phyloP scores from a whole-genome alignment of 1,139 yeast genomes.

The Magnusiomyces paraingens region DNA sequence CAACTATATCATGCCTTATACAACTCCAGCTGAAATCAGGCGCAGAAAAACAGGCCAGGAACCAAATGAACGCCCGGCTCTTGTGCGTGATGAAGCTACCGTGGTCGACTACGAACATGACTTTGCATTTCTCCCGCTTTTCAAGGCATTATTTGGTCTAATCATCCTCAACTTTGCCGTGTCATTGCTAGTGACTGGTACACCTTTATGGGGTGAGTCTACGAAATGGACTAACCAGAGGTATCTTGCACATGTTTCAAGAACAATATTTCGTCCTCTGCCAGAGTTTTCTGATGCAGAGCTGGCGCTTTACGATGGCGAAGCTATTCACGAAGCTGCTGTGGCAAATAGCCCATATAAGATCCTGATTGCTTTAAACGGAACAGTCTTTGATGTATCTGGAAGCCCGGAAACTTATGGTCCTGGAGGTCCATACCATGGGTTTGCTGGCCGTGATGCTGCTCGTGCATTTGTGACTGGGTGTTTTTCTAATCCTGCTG shows the following conservation, averaged over 20 bases:
- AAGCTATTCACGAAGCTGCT: constrained; percentile 14
- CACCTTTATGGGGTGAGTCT: constrained; percentile 38
- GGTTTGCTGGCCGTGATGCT: constrained; percentile 62
- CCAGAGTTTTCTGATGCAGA: constrained; percentile 41
- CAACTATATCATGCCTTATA: too few species aligned
- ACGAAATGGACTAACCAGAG: constrained; percentile 47
- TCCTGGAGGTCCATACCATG: constrained; percentile 54
- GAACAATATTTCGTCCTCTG: constrained; percentile 6
- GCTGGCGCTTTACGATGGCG: constrained; percentile 49
- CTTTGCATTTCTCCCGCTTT: constrained; percentile 35
- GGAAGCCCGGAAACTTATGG: constrained; percentile 53
- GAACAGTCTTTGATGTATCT: constrained; percentile 65
- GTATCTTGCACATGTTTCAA: constrained; percentile 35
- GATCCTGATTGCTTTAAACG: constrained; percentile 58
- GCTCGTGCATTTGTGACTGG: constrained; percentile 77
- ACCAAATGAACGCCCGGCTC: too few species aligned
- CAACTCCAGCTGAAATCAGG: too few species aligned
- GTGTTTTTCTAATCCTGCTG: constrained; percentile 45
- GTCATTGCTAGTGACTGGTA: constrained; percentile 33
- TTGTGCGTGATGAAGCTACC: constrained; percentile 13
- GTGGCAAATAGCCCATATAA: constrained; percentile 40
- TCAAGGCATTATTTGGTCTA: constrained; percentile 44
- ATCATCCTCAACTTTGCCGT: constrained; percentile 43
- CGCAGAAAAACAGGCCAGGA: too few species aligned
- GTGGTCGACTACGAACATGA: constrained; percentile 13